Percentiles rank a stretch among this genome's conserved stretches.
Evolutionary conservation across 306 rosid genomes (phyloP).

Genomic region (Phaseolus lunatus): DNA sequence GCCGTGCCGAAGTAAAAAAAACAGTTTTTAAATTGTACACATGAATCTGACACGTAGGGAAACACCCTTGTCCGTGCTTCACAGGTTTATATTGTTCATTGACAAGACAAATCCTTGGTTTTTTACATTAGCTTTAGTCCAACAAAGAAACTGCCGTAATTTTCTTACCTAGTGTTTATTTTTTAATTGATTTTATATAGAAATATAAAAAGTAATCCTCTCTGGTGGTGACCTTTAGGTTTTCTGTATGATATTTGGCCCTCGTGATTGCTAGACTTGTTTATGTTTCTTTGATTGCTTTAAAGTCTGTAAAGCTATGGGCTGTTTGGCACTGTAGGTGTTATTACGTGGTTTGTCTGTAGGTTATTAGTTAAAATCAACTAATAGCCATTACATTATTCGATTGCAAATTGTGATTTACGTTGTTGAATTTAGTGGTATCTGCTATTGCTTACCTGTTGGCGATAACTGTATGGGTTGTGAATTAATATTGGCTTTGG

Average conservation of each 20-base stretch:
- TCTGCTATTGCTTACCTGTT: not conserved
- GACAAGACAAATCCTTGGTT: not conserved
- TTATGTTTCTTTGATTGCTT: not conserved
- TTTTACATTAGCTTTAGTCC: not conserved
- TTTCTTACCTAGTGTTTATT: not conserved
- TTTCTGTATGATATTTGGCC: not conserved
- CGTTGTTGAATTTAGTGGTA: slow-evolving; percentile 24
- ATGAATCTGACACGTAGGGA: too few species aligned
- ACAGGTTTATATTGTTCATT: not conserved
- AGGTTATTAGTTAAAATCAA: not conserved
- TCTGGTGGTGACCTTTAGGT: not conserved
- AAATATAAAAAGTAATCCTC: not conserved
- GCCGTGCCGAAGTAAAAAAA: too few species aligned
- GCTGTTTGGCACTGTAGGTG: not conserved
- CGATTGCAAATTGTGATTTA: not conserved
- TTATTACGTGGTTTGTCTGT: not conserved
- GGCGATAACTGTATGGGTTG: not conserved
- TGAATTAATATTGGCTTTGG: slow-evolving; percentile 9
- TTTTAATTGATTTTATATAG: not conserved
- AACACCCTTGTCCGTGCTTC: too few species aligned
- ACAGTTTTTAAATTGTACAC: too few species aligned
- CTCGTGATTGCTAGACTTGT: not conserved
- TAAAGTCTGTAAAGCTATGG: not conserved
- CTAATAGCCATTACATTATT: not conserved
- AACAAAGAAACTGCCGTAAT: not conserved